phyloP scores from a whole-genome alignment of 2,329 filamentous ascomycete genomes.

The Ceratocystis variospora region DNA sequence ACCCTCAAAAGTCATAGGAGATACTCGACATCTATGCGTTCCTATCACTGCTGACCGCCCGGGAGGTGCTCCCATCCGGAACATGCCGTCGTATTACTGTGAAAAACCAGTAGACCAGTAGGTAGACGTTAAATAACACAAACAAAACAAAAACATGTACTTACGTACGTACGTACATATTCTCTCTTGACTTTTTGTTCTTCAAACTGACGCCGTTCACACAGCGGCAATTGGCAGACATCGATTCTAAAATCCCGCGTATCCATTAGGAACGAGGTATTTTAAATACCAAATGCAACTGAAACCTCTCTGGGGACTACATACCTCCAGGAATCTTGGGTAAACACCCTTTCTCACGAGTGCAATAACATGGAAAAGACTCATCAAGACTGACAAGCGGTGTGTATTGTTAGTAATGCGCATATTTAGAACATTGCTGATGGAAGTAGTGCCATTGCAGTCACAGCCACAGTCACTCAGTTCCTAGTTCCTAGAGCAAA shows the following conservation, averaged over 20 bases:
- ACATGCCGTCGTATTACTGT: no score
- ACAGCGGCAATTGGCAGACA: background rate
- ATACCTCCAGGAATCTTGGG: background rate
- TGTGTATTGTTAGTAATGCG: background rate
- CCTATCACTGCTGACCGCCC: no score
- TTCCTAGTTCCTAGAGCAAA: background rate
- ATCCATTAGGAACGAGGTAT: background rate
- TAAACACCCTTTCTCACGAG: no score
- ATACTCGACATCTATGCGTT: no score
- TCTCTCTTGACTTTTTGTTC: no score
- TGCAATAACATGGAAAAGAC: background rate
- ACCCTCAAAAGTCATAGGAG: no score
- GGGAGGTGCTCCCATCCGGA: no score
- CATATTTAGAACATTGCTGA: background rate
- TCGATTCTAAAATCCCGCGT: background rate
- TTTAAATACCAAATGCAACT: background rate
- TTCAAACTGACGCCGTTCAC: no score
- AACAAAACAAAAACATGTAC: no score
- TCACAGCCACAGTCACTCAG: background rate
- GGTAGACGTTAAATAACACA: no score
- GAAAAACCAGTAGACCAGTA: no score
- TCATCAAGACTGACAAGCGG: background rate
- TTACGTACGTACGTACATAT: no score
- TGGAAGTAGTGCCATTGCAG: background rate
- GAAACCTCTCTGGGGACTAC: background rate